Base-by-base conservation (phyloP, 2,329 filamentous ascomycete genomes). In the Aureobasidium sp. region DNA sequence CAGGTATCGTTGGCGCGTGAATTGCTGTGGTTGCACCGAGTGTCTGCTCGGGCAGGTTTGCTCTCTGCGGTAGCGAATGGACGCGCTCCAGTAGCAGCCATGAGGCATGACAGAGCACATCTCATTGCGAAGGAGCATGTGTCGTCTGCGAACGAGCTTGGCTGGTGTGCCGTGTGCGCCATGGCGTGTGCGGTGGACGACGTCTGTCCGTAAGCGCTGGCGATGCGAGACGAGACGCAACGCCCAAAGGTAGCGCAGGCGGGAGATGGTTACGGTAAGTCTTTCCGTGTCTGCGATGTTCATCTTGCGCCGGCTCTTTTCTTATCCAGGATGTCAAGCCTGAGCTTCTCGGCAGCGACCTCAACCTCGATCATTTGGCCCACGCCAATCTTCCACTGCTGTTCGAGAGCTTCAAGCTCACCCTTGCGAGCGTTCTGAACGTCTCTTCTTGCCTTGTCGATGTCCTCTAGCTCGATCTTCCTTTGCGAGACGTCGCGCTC, bases 361-460 rank as follows among this genome's bases (percentile, higher is more conserved):
- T 97, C 90, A 0, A 90, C 89, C 82, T 97, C 91, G 42, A 97
- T 77, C 51, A 94, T 87, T 64, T 85, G 82, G 3, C 89, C 88
- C 1, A 97, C 84, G 27, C 90, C 90, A 55, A 79, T 82, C 75
- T 83, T 86, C 93, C 93, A 97, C 3, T 82, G 84, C 64, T 90
- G 85, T 70, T 95, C 90, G 39, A 96, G 74, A 4, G 83, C 82
- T 63, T 78, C 78, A 70, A 97, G 78, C 80, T 97, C 93, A 5
- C 82, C 88, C 51, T 79, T 84, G 2, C 86, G 87, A 42, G 81
- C 84, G 63, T 87, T 85, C 77, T 97, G 93, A 49, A 81, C 80
- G 27, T 80, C 75, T 69, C 87, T 86, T 62, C 94, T 81, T 69
- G 84, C 79, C 63, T 87, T 78, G 67, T 92, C 91, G 11, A 94